Conservation (phyloP, 2,329 filamentous ascomycete genomes). For the Botrytis fragariae region DNA sequence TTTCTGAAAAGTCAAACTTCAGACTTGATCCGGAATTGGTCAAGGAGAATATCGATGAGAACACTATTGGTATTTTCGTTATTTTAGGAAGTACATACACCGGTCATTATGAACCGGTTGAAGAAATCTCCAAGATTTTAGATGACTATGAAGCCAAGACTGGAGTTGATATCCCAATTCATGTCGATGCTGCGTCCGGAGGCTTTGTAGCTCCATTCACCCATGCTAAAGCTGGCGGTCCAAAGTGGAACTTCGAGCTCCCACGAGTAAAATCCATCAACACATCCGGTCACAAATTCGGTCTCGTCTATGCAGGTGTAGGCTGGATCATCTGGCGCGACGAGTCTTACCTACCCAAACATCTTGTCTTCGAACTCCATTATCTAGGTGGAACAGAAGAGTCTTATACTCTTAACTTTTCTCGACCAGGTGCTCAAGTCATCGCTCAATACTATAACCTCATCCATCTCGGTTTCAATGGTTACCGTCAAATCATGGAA, state of each 20-base stretch:
- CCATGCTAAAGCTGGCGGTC: constrained; percentile 51
- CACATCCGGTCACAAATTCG: constrained; percentile 59
- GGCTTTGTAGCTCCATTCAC: constrained; percentile 63
- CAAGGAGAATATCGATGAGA: constrained; percentile 67
- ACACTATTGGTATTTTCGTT: constrained; percentile 73
- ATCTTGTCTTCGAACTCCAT: constrained; percentile 65
- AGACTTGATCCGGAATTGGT: constrained; percentile 63
- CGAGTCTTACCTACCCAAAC: constrained; percentile 61
- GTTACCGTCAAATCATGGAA: constrained; percentile 64
- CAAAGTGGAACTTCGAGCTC: constrained; percentile 63
- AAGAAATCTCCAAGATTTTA: constrained; percentile 63
- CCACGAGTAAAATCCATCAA: constrained; percentile 67
- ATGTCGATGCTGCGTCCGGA: constrained; percentile 61
- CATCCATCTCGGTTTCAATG: constrained; percentile 65
- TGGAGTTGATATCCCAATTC: constrained; percentile 64
- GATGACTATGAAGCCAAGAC: constrained; percentile 61
- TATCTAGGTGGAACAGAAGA: constrained; percentile 72
- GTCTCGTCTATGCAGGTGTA: constrained; percentile 63
- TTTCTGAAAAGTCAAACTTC: constrained; percentile 58
- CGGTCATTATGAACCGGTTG: constrained; percentile 70
- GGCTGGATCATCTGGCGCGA: constrained; percentile 72
- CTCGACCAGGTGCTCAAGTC: constrained; percentile 65
- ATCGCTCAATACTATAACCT: constrained; percentile 73
- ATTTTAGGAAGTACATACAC: constrained; percentile 73
- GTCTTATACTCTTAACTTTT: constrained; percentile 71